A percentile compares a stretch with the other conserved stretches of the same genome.
Evolutionary conservation across 345 rosid genomes (phyloP).

Genomic region (Populus simonii): DNA sequence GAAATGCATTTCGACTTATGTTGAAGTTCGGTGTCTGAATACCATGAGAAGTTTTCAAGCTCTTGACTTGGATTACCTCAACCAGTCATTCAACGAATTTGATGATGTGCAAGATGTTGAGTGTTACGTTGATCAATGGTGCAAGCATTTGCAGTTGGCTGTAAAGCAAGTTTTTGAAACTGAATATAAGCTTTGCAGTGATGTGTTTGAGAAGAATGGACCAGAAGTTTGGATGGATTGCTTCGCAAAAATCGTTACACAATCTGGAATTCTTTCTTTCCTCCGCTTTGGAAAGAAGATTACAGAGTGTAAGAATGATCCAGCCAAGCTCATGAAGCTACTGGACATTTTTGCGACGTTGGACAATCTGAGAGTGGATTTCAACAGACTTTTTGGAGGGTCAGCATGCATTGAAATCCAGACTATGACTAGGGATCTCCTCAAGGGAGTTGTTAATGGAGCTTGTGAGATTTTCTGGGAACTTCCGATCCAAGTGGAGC

Average conservation of each 20-base stretch:
- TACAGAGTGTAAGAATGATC: conserved; percentile 54
- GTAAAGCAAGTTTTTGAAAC: conserved; percentile 44
- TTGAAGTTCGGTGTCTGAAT: conserved; percentile 37
- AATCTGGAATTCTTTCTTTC: conserved; percentile 42
- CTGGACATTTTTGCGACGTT: conserved; percentile 54
- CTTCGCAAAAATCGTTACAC: conserved; percentile 51
- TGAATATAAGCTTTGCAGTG: conserved; percentile 50
- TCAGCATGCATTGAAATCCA: conserved; percentile 53
- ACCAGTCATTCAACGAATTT: conserved; percentile 36
- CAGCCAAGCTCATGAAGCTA: conserved; percentile 64
- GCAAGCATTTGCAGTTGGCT: conserved; percentile 47
- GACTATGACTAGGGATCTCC: conserved; percentile 51
- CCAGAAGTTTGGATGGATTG: conserved; percentile 36
- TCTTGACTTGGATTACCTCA: conserved; percentile 46
- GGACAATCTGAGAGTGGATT: conserved; percentile 54
- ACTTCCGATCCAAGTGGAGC: conserved; percentile 59
- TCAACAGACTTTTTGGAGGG: conserved; percentile 61
- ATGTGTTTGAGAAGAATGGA: conserved; percentile 36
- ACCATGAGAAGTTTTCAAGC: conserved; percentile 35
- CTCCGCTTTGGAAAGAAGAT: conserved; percentile 59
- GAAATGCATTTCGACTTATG: conserved; percentile 36
- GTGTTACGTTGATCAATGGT: conserved; percentile 47
- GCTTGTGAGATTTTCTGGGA: conserved; percentile 71
- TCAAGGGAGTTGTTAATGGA: conserved; percentile 52
- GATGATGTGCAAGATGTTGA: conserved; percentile 49